Base-by-base conservation (phyloP, 2,329 filamentous ascomycete species). In the Annulohypoxylon truncatum region DNA sequence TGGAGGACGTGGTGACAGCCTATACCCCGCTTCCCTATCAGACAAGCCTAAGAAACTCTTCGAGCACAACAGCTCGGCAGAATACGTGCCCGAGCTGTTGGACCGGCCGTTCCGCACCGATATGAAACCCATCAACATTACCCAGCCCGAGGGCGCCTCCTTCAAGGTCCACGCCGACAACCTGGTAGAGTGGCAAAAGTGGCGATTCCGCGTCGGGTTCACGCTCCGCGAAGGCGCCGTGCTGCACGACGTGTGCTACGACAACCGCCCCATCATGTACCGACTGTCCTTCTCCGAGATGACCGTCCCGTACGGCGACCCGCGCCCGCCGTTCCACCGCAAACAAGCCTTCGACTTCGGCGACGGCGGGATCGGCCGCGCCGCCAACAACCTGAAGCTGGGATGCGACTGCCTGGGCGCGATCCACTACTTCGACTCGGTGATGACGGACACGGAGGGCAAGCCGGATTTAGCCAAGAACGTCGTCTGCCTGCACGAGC, bases 331-430 rank as follows among this genome's bases (percentile, higher is more conserved):
- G 0, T 91, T 85, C 72, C 87, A 89, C 46, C 83, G 88, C 46
- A 91, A 91, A 73, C 87, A 90, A 65, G 89, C 89, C 5, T 91
- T 92, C 68, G 89, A 92, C 72, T 87, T 91, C 67, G 89, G 89
- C 2, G 89, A 91, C 67, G 88, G 84, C 6, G 89, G 89, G 13
- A 86, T 87, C 29, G 89, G 89, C 4, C 83, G 85, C 55, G 87
- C 84, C 66, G 87, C 88, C 22, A 91, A 92, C 73, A 91, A 91
- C 67, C 82, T 92, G 1, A 81, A 83, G 13, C 81, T 92, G 2
- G 89, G 90, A 13, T 92, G 89, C 64, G 90, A 92, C 72, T 89
- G 90, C 72, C 81, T 92, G 0, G 90, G 90, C 5, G 83, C 85
- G 1, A 90, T 91, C 72, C 89, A 90, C 73, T 83, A 83, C 72